phyloP scores from a whole-genome alignment of 805 yeast species.

The Candida ponderosae region DNA sequence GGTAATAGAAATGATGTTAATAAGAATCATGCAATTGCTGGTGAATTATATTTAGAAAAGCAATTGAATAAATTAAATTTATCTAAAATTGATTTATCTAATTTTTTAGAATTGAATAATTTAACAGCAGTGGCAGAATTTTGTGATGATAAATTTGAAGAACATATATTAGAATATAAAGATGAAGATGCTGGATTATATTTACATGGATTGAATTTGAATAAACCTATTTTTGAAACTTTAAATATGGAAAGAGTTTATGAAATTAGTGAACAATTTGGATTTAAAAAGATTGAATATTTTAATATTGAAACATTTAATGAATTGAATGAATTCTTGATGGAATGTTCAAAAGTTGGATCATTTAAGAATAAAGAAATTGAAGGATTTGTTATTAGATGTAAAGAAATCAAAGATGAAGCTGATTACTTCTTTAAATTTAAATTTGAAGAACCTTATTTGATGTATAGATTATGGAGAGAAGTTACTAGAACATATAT shows the following conservation, averaged over 20 bases:
- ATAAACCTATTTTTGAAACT: constrained; percentile 57
- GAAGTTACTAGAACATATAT: constrained; percentile 69
- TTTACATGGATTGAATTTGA: constrained; percentile 79
- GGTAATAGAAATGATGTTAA: constrained; percentile 51
- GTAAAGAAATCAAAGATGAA: constrained; percentile 25
- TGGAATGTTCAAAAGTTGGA: constrained; percentile 56
- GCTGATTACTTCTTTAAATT: constrained; percentile 76
- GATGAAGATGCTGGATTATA: constrained; percentile 71
- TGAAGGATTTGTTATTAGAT: constrained; percentile 91
- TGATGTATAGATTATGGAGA: constrained; percentile 84
- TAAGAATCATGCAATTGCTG: constrained; percentile 71
- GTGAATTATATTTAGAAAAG: constrained; percentile 45
- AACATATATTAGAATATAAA: constrained; percentile 76
- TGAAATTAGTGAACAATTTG: constrained; percentile 56
- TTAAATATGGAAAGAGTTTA: constrained; percentile 52
- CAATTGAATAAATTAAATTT: constrained; percentile 41
- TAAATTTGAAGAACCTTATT: constrained; percentile 92
- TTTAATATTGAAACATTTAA: constrained; percentile 29
- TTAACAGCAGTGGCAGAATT: constrained; percentile 86
- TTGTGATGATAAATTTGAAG: constrained; percentile 91
- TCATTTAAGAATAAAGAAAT: constrained; percentile 62
- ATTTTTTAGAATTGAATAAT: constrained; percentile 37
- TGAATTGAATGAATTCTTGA: constrained; percentile 42
- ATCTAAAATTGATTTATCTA: constrained; percentile 45
- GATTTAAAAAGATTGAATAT: constrained; percentile 56